Percentiles rank a stretch among this genome's conserved stretches.
Conservation (phyloP, 2,329 filamentous ascomycete genomes). For the Apiospora saccharicola region DNA sequence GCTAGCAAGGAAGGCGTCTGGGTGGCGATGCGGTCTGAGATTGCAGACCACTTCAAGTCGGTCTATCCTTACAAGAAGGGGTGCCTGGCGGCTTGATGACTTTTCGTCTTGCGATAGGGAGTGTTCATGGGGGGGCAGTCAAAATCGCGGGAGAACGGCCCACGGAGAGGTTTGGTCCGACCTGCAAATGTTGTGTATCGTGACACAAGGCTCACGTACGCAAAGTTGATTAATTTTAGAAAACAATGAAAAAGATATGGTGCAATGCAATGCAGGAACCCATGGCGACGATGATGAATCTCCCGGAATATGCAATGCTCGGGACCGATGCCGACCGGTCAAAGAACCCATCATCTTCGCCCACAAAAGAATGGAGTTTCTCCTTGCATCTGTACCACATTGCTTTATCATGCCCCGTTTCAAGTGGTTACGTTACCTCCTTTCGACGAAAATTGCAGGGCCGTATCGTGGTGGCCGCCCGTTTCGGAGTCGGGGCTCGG, state of each 20-base stretch:
- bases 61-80: constrained; percentile 57
- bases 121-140: no score
- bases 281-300: neutral
- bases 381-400: neutral
- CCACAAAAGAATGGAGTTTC: neutral
- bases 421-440: neutral
- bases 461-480: neutral
- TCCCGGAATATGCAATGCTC: neutral
- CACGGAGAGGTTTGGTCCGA: neutral
- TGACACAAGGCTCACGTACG: no score
- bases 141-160: neutral
- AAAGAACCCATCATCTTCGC: neutral
- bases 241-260: no score
- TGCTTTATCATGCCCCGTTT: neutral
- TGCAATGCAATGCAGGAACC: neutral
- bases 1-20: constrained; percentile 60
- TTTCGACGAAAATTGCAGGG: neutral
- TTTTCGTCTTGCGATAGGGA: neutral
- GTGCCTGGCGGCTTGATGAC: constrained; percentile 34
- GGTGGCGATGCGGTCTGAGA: constrained; percentile 61
- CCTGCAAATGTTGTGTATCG: neutral
- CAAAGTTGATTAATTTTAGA: no score
- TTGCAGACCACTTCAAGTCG: constrained; percentile 56
- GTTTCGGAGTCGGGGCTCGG: neutral
- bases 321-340: neutral